Conservation (phyloP, 1,284 basidiomycete species). For the Hortiboletus rubellus region DNA sequence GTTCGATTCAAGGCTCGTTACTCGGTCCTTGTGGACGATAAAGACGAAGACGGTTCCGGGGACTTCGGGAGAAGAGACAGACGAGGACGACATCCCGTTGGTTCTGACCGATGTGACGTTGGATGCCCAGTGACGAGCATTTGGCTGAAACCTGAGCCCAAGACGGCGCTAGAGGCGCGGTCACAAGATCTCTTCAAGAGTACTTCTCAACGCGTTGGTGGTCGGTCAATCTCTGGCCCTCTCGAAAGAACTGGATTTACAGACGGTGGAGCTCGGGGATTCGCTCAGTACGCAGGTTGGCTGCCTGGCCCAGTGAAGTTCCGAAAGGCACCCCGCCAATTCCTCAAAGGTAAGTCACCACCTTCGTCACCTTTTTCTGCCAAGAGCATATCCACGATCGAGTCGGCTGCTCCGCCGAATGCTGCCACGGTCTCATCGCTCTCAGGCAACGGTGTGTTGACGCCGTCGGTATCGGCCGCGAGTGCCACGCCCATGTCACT, state of each 20-base stretch:
- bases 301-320: slow-evolving; percentile 59
- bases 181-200: slow-evolving; percentile 46
- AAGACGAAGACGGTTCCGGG: slow-evolving; percentile 47
- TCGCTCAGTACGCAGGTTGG: slow-evolving; percentile 60
- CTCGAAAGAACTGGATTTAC: slow-evolving; percentile 52
- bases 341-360: slow-evolving; percentile 66
- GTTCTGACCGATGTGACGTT: slow-evolving; percentile 16
- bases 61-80: slow-evolving; percentile 41
- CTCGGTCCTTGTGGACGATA: slow-evolving; percentile 73
- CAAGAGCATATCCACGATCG: slow-evolving; percentile 40
- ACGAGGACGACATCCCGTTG: slow-evolving; percentile 39
- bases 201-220: slow-evolving; percentile 43
- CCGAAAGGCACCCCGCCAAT: slow-evolving; percentile 63
- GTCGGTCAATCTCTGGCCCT: slow-evolving; percentile 56
- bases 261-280: slow-evolving; percentile 29
- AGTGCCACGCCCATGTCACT: slow-evolving; percentile 49
- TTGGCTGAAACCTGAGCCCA: slow-evolving; percentile 49
- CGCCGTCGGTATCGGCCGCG: slow-evolving; percentile 56
- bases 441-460: slow-evolving; percentile 52
- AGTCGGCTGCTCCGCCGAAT: slow-evolving; percentile 45
- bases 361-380: slow-evolving; percentile 54
- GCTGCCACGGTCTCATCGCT: slow-evolving; percentile 48
- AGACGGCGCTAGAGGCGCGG: slow-evolving; percentile 67
- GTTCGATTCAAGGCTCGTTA: slow-evolving; percentile 83
- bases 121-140: slow-evolving; percentile 31